These are phyloP conservation scores for Rusavskia elegans DNA, from an alignment of 495 filamentous ascomycete genomes.

Conservation along the genomic window DNA sequence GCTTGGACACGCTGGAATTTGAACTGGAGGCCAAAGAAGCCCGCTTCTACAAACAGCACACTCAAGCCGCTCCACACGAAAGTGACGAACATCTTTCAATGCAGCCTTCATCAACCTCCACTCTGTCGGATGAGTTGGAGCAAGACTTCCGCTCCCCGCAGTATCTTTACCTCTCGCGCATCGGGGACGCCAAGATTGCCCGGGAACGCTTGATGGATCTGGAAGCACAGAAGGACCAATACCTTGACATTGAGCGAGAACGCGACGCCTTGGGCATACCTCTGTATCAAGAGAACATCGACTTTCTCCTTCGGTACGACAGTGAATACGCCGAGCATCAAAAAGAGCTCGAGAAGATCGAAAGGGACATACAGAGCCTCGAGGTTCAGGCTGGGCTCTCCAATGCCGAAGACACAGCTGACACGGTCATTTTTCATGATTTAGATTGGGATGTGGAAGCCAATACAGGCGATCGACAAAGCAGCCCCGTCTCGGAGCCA, in stretches of 20 bases:
- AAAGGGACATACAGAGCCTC: constrained; percentile 11
- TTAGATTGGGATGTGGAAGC: not conserved
- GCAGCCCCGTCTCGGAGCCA: not conserved
- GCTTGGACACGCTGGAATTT: constrained; percentile 7
- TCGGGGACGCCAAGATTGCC: constrained; percentile 18
- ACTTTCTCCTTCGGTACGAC: constrained; percentile 16
- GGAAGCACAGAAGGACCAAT: constrained; percentile 10
- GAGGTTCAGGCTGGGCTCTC: not conserved
- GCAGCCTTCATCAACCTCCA: not conserved
- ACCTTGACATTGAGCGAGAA: constrained; percentile 11
- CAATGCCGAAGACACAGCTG: not conserved
- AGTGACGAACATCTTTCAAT: not conserved
- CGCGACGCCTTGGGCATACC: constrained; percentile 5
- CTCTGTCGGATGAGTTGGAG: not conserved
- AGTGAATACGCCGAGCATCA: constrained; percentile 7
- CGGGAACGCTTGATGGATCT: constrained; percentile 17
- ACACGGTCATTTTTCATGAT: not conserved
- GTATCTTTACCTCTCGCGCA: constrained; percentile 1
- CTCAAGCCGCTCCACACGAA: not conserved
- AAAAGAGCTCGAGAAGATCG: constrained; percentile 11
- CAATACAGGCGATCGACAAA: not conserved
- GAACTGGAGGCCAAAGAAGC: constrained; percentile 7
- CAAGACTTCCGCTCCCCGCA: not conserved
- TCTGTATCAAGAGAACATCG: constrained; percentile 12
- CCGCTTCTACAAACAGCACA: not conserved